These are phyloP conservation scores for Jatropha multifida DNA, from an alignment of 441 rosid genomes.

Conservation along the genomic window DNA sequence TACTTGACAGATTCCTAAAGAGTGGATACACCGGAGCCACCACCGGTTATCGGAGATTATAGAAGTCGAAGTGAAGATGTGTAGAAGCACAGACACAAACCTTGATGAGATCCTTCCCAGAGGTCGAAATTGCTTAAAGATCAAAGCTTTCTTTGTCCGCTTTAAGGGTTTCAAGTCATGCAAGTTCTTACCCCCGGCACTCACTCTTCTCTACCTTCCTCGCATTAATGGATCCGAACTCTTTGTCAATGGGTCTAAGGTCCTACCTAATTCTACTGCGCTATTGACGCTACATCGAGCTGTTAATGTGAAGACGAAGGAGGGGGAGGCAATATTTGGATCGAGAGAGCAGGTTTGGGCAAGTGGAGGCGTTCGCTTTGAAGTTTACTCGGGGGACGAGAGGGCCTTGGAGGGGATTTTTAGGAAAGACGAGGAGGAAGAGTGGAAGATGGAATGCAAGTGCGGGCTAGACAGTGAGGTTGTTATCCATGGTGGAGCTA, in stretches of 20 bases:
- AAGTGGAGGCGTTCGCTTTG: slow-evolving; percentile 62
- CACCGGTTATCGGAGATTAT: too few relatives aligned
- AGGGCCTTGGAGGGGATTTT: slow-evolving; percentile 59
- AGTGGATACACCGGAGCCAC: too few relatives aligned
- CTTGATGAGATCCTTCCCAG: slow-evolving; percentile 21
- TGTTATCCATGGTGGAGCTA: background rate
- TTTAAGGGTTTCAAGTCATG: slow-evolving; percentile 33
- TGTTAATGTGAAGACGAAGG: slow-evolving; percentile 29
- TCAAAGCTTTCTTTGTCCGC: slow-evolving; percentile 60
- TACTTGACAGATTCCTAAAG: too few relatives aligned
- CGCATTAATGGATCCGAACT: slow-evolving; percentile 49
- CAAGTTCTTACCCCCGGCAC: slow-evolving; percentile 46
- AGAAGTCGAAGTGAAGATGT: slow-evolving; percentile 30
- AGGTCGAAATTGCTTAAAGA: slow-evolving; percentile 31
- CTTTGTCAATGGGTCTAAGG: slow-evolving; percentile 49
- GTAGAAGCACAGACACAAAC: slow-evolving; percentile 41
- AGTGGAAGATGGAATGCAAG: slow-evolving; percentile 62
- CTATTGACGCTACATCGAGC: slow-evolving; percentile 62
- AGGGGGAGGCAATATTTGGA: slow-evolving; percentile 51
- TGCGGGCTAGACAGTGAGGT: slow-evolving; percentile 38
- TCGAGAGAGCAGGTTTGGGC: slow-evolving; percentile 58
- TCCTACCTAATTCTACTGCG: slow-evolving; percentile 55
- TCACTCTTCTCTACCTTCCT: slow-evolving; percentile 70
- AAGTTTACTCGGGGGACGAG: slow-evolving; percentile 57
- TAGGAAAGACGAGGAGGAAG: slow-evolving; percentile 36